Evolutionary conservation across 805 yeast genomes (phyloP).

Genomic region (Pichia deserticola): DNA sequence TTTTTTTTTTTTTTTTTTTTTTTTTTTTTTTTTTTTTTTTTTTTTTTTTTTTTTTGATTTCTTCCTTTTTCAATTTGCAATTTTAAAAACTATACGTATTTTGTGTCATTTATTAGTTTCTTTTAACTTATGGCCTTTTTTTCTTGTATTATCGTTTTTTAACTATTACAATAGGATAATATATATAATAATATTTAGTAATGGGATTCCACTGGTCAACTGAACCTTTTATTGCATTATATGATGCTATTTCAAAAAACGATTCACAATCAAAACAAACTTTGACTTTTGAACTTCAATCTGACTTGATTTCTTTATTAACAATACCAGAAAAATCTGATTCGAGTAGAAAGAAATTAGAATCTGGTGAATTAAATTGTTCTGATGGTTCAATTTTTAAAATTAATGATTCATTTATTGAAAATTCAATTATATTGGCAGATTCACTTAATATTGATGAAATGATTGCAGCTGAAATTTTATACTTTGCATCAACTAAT

Average conservation of each 20-base stretch:
- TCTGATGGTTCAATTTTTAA: constrained; percentile 51
- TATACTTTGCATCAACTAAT: constrained; percentile 39
- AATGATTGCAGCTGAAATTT: constrained; percentile 60
- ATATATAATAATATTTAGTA: too few relatives aligned
- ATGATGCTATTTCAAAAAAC: constrained; percentile 35
- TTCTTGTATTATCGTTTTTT: too few relatives aligned
- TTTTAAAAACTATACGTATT: too few relatives aligned
- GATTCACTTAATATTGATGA: constrained; percentile 75
- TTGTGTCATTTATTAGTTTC: too few relatives aligned
- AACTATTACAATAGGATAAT: too few relatives aligned
- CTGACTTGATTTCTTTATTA: constrained; percentile 37
- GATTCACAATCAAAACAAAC: constrained; percentile 14
- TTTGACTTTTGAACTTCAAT: constrained; percentile 25
- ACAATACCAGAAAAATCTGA: constrained; percentile 39
- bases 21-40: too few relatives aligned
- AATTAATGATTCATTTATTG: constrained; percentile 59
- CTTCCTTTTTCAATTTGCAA: too few relatives aligned
- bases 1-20: too few relatives aligned
- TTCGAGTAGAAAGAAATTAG: constrained; percentile 39
- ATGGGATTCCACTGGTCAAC: constrained; percentile 30
- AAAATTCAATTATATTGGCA: constrained; percentile 48
- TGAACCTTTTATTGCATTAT: constrained; percentile 36
- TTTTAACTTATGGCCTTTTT: too few relatives aligned
- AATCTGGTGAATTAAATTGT: constrained; percentile 41
- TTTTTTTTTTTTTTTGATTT: too few relatives aligned